phyloP scores from a whole-genome alignment of 2,329 filamentous ascomycete genomes.

The Mycosphaerelloides madeirae region DNA sequence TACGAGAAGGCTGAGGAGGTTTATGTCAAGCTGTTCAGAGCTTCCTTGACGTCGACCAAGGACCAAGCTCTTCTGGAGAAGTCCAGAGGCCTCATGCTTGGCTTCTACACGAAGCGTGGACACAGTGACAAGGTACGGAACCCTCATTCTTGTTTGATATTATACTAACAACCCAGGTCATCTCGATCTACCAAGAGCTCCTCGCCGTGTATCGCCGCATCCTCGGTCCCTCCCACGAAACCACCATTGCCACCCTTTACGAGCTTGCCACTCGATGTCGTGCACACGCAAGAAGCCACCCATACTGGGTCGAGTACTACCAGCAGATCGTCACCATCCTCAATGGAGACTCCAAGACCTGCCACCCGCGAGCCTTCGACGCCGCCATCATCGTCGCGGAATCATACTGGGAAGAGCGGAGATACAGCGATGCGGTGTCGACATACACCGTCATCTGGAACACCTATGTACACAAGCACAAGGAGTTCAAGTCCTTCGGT shows the following conservation, averaged over 20 bases:
- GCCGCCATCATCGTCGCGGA: constrained; percentile 40
- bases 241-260: constrained; percentile 47
- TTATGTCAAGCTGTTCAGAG: constrained; percentile 37
- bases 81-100: constrained; percentile 31
- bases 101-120: constrained; percentile 37
- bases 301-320: constrained; percentile 45
- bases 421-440: constrained; percentile 39
- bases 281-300: constrained; percentile 38
- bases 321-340: constrained; percentile 43
- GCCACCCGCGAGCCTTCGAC: constrained; percentile 38
- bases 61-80: constrained; percentile 32
- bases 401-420: constrained; percentile 44
- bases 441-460: constrained; percentile 43
- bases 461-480: constrained; percentile 41
- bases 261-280: constrained; percentile 38
- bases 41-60: constrained; percentile 30
- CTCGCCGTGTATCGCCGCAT: constrained; percentile 33
- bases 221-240: constrained; percentile 37
- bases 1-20: constrained; percentile 38
- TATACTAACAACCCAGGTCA: constrained; percentile 13
- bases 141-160: no score
- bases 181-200: constrained; percentile 34
- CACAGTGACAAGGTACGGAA: constrained; percentile 30
- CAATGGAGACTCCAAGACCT: constrained; percentile 37
- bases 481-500: constrained; percentile 41